Base-by-base conservation (phyloP, 768 basidiomycete genomes). In the Sporobolomyces pararoseus region DNA sequence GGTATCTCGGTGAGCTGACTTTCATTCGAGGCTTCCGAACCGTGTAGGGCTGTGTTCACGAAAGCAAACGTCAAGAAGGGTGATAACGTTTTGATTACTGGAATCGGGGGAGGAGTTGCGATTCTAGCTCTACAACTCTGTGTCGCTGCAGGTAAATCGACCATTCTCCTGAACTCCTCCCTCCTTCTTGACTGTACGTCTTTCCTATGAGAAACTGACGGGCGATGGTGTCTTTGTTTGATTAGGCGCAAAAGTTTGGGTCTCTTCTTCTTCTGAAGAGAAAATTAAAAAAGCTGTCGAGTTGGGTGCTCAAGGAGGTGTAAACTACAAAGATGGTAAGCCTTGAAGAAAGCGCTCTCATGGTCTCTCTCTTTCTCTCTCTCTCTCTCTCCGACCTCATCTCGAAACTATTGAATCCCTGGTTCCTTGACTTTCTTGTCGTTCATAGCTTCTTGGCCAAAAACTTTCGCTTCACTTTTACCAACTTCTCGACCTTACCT, bases 271-370 rank as follows among this genome's bases (percentile, higher is more conserved):
- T 13, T 85, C 79, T 52, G 81, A 83, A 32, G 84, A 85, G 13
- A 92, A 92, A 81, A 86, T 93, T 54, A 78, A 81, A 55, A 85
- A 83, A 63, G 90, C 90, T 0, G 77, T 85, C 25, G 79, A 79
- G 21, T 80, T 91, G 14, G 91, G 91, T 16, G 90, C 89, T 0
- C 84, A 83, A 71, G 90, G 85, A n/a, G 90, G 90, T 1, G 86
- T 86, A 12, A 85, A 83, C 75, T 93, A 92, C 78, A 87, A 84
- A 76, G 82, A 85, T 42, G 79, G 89, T 88, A n/a, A n/a, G n/a
- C n/a, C n/a, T n/a, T n/a, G n/a, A n/a, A n/a, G n/a, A n/a, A n/a
- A n/a, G n/a, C n/a, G n/a, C n/a, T n/a, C n/a, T n/a, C n/a, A n/a
- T 52, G 63, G 85, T 77, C 39, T 27, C 12, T 25, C 31, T 2